Percentiles rank a stretch among this genome's conserved stretches.
Evolutionary conservation across 2,329 filamentous ascomycete genomes (phyloP).

Genomic region (Plectosphaerella cucumerina): DNA sequence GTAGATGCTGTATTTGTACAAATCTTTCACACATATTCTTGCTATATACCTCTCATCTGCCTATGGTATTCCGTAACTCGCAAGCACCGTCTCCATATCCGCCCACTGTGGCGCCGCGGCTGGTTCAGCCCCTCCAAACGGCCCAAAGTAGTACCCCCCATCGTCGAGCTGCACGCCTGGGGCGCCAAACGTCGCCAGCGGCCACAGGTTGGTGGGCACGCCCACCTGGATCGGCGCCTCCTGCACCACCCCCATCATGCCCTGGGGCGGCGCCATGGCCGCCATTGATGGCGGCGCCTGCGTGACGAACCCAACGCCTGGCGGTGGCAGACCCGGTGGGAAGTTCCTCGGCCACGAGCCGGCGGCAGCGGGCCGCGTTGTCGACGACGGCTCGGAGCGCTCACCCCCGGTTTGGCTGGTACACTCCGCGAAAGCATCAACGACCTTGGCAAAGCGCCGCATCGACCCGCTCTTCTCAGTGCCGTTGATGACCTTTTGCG

Average conservation of each 20-base stretch:
- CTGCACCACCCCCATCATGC: neutral
- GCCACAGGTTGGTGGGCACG: neutral
- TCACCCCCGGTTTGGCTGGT: neutral
- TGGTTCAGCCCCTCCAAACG: neutral
- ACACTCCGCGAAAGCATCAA: constrained; percentile 21
- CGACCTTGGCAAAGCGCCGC: constrained; percentile 20
- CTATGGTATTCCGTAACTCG: constrained; percentile 1
- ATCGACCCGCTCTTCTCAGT: constrained; percentile 24
- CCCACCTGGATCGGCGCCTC: neutral
- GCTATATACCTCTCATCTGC: constrained; percentile 30
- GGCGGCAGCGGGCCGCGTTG: neutral
- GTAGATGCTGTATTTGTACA: constrained; percentile 14
- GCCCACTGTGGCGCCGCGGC: constrained; percentile 1
- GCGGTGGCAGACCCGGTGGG: neutral
- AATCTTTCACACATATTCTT: constrained; percentile 28
- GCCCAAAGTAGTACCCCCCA: neutral
- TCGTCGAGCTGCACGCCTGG: constrained; percentile 1
- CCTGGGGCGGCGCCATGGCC: neutral
- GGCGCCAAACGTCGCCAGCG: constrained; percentile 1
- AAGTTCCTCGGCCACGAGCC: neutral
- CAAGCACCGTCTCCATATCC: constrained; percentile 4
- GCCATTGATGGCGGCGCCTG: neutral
- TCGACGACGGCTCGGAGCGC: neutral
- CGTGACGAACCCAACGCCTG: neutral
- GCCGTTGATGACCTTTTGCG: constrained; percentile 15